Evolutionary conservation across 495 filamentous ascomycete genomes (phyloP).

Genomic region (Cercophora sp.): DNA sequence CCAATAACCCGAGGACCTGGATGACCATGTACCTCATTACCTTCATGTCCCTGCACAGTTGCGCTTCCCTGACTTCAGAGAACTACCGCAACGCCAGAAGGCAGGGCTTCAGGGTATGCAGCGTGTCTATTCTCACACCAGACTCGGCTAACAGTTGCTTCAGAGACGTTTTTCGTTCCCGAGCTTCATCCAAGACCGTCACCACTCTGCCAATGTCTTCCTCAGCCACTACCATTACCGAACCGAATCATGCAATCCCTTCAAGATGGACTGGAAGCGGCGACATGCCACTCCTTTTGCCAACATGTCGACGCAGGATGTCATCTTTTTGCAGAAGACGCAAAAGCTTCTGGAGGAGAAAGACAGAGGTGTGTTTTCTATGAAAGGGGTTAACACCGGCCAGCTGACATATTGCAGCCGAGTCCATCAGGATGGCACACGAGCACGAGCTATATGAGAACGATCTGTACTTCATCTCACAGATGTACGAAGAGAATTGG

Average conservation of each 20-base stretch:
- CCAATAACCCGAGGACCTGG: conserved; percentile 31
- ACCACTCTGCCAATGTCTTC: conserved; percentile 35
- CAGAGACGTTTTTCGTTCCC: conserved; percentile 16
- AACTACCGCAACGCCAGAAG: conserved; percentile 33
- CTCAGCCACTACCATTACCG: conserved; percentile 36
- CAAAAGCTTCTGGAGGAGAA: conserved; percentile 7
- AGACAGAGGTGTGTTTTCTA: background rate
- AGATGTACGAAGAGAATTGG: conserved; percentile 26
- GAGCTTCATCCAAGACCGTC: conserved; percentile 19
- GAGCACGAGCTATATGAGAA: conserved; percentile 15
- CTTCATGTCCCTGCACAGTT: conserved; percentile 39
- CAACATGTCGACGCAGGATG: conserved; percentile 12
- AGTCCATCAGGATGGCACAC: background rate
- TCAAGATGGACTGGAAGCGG: conserved; percentile 26
- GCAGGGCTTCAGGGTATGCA: conserved; percentile 12
- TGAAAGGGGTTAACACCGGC: background rate
- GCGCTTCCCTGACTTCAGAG: conserved; percentile 31
- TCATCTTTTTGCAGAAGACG: conserved; percentile 12
- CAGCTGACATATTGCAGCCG: background rate
- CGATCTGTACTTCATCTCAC: conserved; percentile 21
- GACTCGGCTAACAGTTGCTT: background rate
- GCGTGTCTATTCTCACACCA: background rate
- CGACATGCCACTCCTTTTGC: conserved; percentile 12
- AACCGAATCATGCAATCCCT: conserved; percentile 32
- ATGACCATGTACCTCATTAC: conserved; percentile 36